These are phyloP conservation scores for Teunomyces tritomae DNA, from an alignment of 805 yeast genomes.

Conservation along the genomic window DNA sequence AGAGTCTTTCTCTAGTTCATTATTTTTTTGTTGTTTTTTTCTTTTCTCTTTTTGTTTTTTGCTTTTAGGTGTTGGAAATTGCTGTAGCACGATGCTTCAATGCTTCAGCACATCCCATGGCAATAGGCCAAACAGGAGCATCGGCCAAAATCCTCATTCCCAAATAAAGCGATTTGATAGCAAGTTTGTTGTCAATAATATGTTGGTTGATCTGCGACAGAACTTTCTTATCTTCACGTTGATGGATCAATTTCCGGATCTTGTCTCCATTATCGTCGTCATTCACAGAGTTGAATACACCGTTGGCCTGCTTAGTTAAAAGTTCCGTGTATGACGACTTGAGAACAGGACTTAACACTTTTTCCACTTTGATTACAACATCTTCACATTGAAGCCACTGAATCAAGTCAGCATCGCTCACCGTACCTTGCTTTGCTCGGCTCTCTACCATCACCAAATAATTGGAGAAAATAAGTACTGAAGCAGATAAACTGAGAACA, in stretches of 20 bases:
- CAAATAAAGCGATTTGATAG: conserved; percentile 58
- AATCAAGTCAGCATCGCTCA: conserved; percentile 14
- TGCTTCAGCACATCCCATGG: conserved; percentile 76
- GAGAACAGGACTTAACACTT: conserved; percentile 51
- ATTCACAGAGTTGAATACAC: conserved; percentile 45
- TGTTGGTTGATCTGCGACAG: conserved; percentile 45
- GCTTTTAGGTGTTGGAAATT: background rate
- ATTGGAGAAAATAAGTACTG: conserved; percentile 62
- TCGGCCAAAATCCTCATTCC: conserved; percentile 79
- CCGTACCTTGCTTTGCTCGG: conserved; percentile 12
- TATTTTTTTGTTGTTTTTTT: background rate
- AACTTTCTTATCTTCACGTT: conserved; percentile 26
- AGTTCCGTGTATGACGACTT: conserved; percentile 57
- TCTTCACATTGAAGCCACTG: conserved; percentile 62
- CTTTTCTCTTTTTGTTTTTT: background rate
- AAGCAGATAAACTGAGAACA: conserved; percentile 64
- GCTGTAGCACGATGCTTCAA: conserved; percentile 51
- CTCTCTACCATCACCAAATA: conserved; percentile 56
- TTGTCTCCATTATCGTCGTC: conserved; percentile 9
- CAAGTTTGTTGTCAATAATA: conserved; percentile 45
- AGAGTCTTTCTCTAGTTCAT: too few species aligned
- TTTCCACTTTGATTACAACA: conserved; percentile 58
- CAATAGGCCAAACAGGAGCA: conserved; percentile 86
- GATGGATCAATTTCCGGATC: conserved; percentile 8
- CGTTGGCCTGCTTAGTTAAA: conserved; percentile 56